Conservation (phyloP, 169 alveolate genomes). For the Amoebophrya sp. region DNA sequence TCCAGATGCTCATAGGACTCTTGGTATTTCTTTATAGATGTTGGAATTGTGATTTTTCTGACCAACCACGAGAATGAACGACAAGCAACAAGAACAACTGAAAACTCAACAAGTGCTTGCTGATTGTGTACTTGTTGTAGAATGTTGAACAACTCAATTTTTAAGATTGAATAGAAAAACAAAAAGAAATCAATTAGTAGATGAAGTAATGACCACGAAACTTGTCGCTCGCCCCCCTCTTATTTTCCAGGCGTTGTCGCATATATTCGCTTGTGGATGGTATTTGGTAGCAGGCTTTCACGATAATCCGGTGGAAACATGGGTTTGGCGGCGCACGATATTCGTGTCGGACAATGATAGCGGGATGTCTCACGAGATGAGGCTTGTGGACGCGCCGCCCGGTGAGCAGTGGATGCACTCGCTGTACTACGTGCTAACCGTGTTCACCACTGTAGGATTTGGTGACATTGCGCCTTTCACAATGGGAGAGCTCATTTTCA, state of each 20-base stretch:
- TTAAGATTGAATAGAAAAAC: neutral
- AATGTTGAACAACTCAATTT: neutral
- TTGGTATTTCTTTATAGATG: too few species aligned
- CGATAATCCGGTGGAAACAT: neutral
- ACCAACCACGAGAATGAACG: too few species aligned
- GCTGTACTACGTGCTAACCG: conserved; percentile 29
- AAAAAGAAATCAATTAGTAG: neutral
- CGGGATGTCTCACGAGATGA: neutral
- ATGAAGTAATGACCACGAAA: too few species aligned
- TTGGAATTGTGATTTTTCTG: too few species aligned
- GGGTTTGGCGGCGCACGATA: neutral
- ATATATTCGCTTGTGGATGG: conserved; percentile 5
- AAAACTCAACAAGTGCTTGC: too few species aligned
- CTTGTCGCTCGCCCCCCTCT: too few species aligned
- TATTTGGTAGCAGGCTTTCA: neutral
- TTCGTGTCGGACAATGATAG: neutral
- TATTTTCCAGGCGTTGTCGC: neutral
- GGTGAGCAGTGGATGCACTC: conserved; percentile 11
- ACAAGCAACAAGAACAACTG: too few species aligned
- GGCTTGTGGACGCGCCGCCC: neutral
- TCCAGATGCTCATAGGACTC: neutral
- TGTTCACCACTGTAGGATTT: conserved; percentile 48
- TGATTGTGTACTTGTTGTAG: neutral
- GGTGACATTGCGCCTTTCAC: conserved; percentile 45
- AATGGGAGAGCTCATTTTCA: conserved; percentile 29